phyloP scores from a whole-genome alignment of 2,329 filamentous ascomycete genomes.

The Nothophaeocryptopus gaeumannii region DNA sequence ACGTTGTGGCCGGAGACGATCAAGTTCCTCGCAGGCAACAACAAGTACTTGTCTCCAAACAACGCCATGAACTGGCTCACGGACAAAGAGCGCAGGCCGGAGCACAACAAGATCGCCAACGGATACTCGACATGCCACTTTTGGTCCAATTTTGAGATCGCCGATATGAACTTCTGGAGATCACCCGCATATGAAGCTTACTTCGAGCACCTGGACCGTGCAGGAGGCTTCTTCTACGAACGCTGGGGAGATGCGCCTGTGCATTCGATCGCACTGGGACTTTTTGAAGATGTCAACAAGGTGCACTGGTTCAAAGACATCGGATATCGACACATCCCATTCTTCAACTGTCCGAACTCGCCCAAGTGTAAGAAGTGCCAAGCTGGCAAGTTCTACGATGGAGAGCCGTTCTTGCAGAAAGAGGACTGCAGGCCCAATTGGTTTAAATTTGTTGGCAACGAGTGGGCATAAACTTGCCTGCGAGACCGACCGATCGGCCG shows the following conservation, averaged over 20 bases:
- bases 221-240: slow-evolving; percentile 98
- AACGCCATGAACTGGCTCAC: slow-evolving; percentile 86
- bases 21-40: slow-evolving; percentile 77
- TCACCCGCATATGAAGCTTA: slow-evolving; percentile 90
- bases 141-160: slow-evolving; percentile 99
- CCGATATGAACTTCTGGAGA: slow-evolving; percentile 87
- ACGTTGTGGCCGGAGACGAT: slow-evolving; percentile 93
- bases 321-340: slow-evolving; percentile 96
- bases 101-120: slow-evolving; percentile 76
- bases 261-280: slow-evolving; percentile 84
- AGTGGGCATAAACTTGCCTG: slow-evolving; percentile 16
- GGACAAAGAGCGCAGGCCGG: slow-evolving; percentile 71
- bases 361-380: slow-evolving; percentile 87
- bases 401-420: slow-evolving; percentile 76
- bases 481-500: not conserved
- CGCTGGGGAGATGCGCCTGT: slow-evolving; percentile 97
- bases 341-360: slow-evolving; percentile 97
- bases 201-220: slow-evolving; percentile 89
- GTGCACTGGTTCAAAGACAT: slow-evolving; percentile 98
- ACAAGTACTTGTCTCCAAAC: slow-evolving; percentile 75
- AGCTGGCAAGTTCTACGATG: slow-evolving; percentile 84
- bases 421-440: slow-evolving; percentile 95
- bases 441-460: slow-evolving; percentile 86
- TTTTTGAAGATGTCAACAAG: slow-evolving; percentile 87
- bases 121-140: slow-evolving; percentile 99